Percentiles rank a stretch among this genome's conserved stretches.
These are phyloP conservation scores for Chlamydomonas asymmetrica DNA, from an alignment of 139 green algal genomes.

Conservation along the genomic window DNA sequence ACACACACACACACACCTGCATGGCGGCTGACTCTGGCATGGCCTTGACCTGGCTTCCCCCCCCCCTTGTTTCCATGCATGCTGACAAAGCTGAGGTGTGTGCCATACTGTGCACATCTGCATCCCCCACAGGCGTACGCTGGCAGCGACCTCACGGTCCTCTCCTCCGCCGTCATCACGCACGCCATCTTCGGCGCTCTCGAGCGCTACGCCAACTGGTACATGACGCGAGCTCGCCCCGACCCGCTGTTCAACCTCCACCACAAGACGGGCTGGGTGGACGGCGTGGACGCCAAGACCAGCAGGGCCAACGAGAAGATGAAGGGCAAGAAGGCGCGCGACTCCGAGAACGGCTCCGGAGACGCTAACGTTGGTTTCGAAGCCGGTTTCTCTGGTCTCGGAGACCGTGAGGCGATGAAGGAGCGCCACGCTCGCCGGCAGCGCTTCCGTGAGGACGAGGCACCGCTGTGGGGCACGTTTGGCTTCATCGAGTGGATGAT, in stretches of 20 bases:
- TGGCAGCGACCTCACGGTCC: background rate
- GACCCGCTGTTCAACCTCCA: constrained; percentile 4
- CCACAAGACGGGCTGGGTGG: background rate
- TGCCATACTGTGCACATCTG: no score
- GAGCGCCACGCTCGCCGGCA: constrained; percentile 1
- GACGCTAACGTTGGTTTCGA: no score
- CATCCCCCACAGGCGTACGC: constrained; percentile 10
- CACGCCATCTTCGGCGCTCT: constrained; percentile 23
- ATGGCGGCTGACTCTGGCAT: no score
- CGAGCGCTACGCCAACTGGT: constrained; percentile 29
- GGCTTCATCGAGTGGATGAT: constrained; percentile 38
- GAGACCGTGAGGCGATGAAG: constrained; percentile 8
- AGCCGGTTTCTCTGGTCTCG: no score
- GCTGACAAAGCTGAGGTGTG: no score
- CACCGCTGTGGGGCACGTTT: constrained; percentile 16
- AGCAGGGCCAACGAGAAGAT: background rate
- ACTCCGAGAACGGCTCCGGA: no score
- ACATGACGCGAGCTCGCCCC: constrained; percentile 6
- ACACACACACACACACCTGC: no score
- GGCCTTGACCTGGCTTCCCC: no score
- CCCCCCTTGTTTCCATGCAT: no score
- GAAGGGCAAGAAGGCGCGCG: background rate
- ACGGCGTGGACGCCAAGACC: background rate
- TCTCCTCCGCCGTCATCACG: constrained; percentile 36
- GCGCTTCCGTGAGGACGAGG: constrained; percentile 4